These are phyloP conservation scores for Camelina neglecta DNA, from an alignment of 345 rosid species.

Conservation along the genomic window DNA sequence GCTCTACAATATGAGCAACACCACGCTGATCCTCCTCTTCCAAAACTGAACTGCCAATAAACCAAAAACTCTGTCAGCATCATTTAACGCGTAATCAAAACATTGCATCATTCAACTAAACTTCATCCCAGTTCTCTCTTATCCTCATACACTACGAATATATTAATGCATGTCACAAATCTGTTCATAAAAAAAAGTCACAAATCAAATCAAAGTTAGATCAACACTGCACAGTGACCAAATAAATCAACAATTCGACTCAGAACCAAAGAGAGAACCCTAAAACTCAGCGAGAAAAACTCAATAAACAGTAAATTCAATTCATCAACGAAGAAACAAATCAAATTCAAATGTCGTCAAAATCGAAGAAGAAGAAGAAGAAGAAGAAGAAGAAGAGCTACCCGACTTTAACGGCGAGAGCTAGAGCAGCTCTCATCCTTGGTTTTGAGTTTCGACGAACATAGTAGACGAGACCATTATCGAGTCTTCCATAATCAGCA, in stretches of 20 bases:
- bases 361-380: not conserved
- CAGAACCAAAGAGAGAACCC: not conserved
- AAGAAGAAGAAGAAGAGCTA: conserved; percentile 40
- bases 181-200: not conserved
- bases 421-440: conserved; percentile 84
- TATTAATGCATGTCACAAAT: conserved; percentile 24
- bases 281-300: not conserved
- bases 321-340: conserved; percentile 13
- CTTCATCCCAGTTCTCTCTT: not conserved
- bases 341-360: not conserved
- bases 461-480: conserved; percentile 83
- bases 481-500: conserved; percentile 78
- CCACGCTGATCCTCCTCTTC: conserved; percentile 97
- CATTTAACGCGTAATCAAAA: conserved; percentile 15
- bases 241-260: conserved; percentile 18
- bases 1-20: conserved; percentile 95
- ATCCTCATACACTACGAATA: not conserved
- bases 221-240: conserved; percentile 16
- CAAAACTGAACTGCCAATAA: conserved; percentile 92
- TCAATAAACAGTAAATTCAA: conserved; percentile 1
- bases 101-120: conserved; percentile 17
- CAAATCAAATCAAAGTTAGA: conserved; percentile 33
- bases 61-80: conserved; percentile 46
- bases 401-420: conserved; percentile 92
- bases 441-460: conserved; percentile 90